phyloP scores from a whole-genome alignment of 202 grass and related monocot species.

The Sporobolus alterniflorus region DNA sequence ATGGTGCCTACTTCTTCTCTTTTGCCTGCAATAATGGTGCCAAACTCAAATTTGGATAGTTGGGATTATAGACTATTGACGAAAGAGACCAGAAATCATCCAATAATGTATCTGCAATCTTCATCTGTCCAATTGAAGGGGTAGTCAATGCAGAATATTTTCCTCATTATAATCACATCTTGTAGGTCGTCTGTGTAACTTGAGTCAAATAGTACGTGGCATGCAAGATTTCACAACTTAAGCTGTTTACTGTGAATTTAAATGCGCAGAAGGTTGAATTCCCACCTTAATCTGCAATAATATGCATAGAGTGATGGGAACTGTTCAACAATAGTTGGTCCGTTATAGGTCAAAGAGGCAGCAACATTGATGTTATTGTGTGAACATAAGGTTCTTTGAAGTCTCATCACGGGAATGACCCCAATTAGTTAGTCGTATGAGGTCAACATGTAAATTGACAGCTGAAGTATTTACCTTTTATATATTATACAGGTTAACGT shows the following conservation, averaged over 20 bases:
- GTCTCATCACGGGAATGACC: conserved; percentile 25
- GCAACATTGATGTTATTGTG: conserved; percentile 4
- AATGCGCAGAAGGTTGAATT: conserved; percentile 5
- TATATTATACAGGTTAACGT: conserved; percentile 75
- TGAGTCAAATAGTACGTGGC: conserved; percentile 11
- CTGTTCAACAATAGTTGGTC: conserved; percentile 1
- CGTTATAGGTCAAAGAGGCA: background rate
- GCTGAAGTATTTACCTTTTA: conserved; percentile 45
- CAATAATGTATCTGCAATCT: background rate
- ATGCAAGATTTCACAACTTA: background rate
- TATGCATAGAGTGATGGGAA: conserved; percentile 8
- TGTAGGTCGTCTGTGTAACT: background rate
- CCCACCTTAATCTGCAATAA: conserved; percentile 5
- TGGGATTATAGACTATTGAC: background rate
- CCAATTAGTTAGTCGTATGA: background rate
- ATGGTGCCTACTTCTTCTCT: background rate
- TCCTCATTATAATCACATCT: background rate
- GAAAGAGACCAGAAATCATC: background rate
- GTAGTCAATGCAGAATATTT: background rate
- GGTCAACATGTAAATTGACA: conserved; percentile 23
- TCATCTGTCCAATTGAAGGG: background rate
- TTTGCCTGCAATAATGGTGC: background rate
- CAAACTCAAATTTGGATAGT: background rate
- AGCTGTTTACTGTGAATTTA: background rate
- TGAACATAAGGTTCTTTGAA: conserved; percentile 25